Conservation (phyloP, 129 eudicot species). For the Escallonia herrerae region DNA sequence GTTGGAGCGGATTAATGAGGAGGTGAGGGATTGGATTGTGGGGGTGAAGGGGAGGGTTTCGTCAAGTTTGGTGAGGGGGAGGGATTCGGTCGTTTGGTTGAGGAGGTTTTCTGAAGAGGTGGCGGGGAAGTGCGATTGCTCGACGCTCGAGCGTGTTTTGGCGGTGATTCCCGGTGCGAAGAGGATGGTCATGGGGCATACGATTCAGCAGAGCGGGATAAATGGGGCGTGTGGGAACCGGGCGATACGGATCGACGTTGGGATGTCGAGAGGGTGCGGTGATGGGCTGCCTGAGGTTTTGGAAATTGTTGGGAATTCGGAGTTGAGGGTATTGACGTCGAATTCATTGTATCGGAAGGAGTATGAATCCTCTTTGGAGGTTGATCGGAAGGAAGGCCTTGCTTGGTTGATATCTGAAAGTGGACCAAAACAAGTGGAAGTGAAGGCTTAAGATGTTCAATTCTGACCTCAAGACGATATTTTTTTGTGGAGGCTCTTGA, state of each 20-base stretch:
- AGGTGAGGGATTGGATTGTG: constrained; percentile 83
- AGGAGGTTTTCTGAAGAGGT: constrained; percentile 61
- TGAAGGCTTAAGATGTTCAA: constrained; percentile 34
- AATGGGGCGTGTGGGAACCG: constrained; percentile 51
- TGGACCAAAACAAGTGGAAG: constrained; percentile 47
- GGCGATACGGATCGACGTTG: constrained; percentile 86
- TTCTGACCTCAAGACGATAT: constrained; percentile 1
- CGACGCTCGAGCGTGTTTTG: constrained; percentile 72
- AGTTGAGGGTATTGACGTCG: constrained; percentile 54
- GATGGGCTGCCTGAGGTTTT: constrained; percentile 81
- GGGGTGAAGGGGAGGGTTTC: constrained; percentile 37
- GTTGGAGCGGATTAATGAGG: constrained; percentile 63
- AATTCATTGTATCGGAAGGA: constrained; percentile 37
- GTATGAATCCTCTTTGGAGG: constrained; percentile 8
- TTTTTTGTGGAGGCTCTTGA: not conserved
- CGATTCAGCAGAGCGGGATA: constrained; percentile 71
- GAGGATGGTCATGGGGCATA: constrained; percentile 99
- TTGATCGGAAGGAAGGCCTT: constrained; percentile 28
- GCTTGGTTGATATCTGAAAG: constrained; percentile 28
- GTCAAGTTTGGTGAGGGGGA: constrained; percentile 49
- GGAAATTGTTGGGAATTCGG: constrained; percentile 47
- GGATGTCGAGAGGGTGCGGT: constrained; percentile 77
- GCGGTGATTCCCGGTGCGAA: constrained; percentile 77
- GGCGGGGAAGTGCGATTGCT: constrained; percentile 68
- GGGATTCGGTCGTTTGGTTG: constrained; percentile 77